Conservation (phyloP, 352 stramenopile genomes). For the Phytophthora pseudosyringae region DNA sequence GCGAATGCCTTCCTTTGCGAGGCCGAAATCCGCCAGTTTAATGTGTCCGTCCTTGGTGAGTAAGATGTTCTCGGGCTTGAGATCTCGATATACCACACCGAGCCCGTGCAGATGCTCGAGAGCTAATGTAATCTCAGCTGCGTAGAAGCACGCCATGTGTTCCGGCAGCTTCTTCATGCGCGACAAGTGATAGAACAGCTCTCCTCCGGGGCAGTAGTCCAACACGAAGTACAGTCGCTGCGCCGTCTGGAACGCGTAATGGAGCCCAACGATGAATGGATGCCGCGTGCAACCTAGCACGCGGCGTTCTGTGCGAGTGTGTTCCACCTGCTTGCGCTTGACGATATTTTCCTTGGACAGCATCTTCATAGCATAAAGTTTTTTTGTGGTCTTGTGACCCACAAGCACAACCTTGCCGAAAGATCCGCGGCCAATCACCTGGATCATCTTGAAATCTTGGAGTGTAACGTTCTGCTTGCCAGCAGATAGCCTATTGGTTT, state of each 20-base stretch:
- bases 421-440: constrained; percentile 91
- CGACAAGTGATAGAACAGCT: constrained; percentile 90
- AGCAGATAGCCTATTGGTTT: constrained; percentile 28
- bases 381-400: constrained; percentile 85
- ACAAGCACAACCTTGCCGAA: constrained; percentile 93
- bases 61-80: constrained; percentile 81
- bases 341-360: constrained; percentile 92
- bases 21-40: constrained; percentile 91
- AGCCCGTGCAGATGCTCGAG: constrained; percentile 85
- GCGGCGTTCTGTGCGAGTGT: constrained; percentile 86
- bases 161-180: constrained; percentile 90
- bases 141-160: constrained; percentile 90
- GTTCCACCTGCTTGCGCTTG: constrained; percentile 90
- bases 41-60: constrained; percentile 83
- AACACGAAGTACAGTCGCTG: constrained; percentile 97
- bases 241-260: constrained; percentile 90
- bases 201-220: constrained; percentile 89
- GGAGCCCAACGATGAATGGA: constrained; percentile 89
- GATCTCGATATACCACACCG: constrained; percentile 84
- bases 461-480: constrained; percentile 60
- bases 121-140: constrained; percentile 86
- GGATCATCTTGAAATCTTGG: constrained; percentile 83
- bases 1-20: constrained; percentile 82
- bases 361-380: constrained; percentile 93
- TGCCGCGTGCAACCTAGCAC: constrained; percentile 86